Conservation (phyloP, 305 asterid species). For the Fraxinus nigra region DNA sequence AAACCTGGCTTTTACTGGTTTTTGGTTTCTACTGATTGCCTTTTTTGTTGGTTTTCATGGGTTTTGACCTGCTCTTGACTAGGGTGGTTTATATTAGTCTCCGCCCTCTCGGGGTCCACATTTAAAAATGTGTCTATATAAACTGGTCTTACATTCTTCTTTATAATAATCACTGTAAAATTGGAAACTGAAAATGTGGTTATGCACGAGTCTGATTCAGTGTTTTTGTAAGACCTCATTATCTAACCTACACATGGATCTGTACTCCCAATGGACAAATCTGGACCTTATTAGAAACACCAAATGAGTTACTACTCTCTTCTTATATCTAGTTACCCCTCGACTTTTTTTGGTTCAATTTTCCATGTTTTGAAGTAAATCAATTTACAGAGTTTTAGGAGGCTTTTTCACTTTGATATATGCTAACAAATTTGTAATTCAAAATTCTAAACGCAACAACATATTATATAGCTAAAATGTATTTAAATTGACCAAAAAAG, state of each 20-base stretch:
- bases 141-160: conserved; percentile 18
- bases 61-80: neutral
- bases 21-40: neutral
- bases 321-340: conserved; percentile 10
- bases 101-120: neutral
- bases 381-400: neutral
- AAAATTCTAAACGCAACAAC: neutral
- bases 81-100: neutral
- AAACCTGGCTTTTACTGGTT: neutral
- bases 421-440: neutral
- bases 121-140: neutral
- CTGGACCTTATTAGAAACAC: conserved; percentile 3
- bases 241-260: conserved; percentile 7
- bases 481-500: neutral
- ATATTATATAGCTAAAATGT: neutral
- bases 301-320: neutral
- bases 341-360: neutral
- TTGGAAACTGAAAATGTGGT: neutral
- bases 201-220: neutral
- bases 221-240: neutral
- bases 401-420: neutral
- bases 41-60: neutral
- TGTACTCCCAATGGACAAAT: neutral
- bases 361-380: neutral
- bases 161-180: neutral